Evolutionary conservation across 2,329 filamentous ascomycete species (phyloP), one percentile per base, ranked within the genome.

Genomic region (Leptographium flavum): DNA sequence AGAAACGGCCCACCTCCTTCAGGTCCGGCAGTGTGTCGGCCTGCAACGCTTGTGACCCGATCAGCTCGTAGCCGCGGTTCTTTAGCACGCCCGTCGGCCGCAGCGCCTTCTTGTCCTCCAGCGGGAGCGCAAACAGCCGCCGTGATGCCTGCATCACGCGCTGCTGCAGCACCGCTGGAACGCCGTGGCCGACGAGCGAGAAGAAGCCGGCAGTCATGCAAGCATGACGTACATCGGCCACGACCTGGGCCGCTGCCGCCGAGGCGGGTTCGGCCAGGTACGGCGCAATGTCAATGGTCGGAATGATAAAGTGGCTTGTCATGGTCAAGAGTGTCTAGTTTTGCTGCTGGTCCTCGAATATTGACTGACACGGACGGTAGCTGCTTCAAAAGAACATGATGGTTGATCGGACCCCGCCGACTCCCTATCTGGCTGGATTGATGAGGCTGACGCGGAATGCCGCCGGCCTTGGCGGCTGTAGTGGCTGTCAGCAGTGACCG

Each of bases 41-140:
- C 50, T 72, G 67, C 10, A 70, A 55, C 2, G 62, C 64, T 49
- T 73, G 68, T 3, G 61, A 63, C 6, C 63, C 59, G 2, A 71
- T 56, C 37, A 67, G 57, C 51, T 74, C 70, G 50, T 73, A 74
- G 19, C 70, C 70, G 40, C 70, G 60, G 51, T 70, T 66, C 32
- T 54, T 39, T 15, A 48, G 30, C 8, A 36, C 13, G 13, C 47
- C 45, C 2, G 50, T 41, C 38, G 52, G 52, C 10, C 57, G 59
- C 9, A 69, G 56, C 47, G 61, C 60, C 22, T 62, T 58, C 54
- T 73, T 74, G 39, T 64, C 63, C 21, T 65, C 61, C 2, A 64
- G 52, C 0, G 68, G 62, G 5, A 76, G 61, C 4, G 59, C 56
- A 52, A 78, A 76, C 52, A 76, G 64, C 13, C 58, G 58, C 50